These are phyloP conservation scores for Coemansia sp. DNA, from an alignment of 192 early-diverging fungal genomes.

Conservation along the genomic window DNA sequence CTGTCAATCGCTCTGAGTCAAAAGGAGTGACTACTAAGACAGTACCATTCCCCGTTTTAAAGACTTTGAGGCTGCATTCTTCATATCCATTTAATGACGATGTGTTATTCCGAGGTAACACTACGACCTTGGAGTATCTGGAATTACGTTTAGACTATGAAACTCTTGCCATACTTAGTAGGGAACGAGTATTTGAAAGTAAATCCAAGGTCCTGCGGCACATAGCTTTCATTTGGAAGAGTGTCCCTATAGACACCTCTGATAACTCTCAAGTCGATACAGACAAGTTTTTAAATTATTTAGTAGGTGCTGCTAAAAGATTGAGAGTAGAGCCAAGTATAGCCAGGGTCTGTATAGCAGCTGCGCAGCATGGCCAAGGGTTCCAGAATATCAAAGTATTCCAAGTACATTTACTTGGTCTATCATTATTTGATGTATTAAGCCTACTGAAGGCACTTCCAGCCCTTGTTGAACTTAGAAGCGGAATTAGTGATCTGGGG, in stretches of 20 bases:
- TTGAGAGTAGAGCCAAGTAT: too few species aligned
- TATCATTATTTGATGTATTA: background rate
- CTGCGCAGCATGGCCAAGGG: background rate
- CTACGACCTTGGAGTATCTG: background rate
- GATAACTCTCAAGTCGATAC: background rate
- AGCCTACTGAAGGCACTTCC: background rate
- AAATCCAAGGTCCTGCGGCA: background rate
- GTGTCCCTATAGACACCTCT: too few species aligned
- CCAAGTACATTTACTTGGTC: too few species aligned
- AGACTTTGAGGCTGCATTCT: background rate
- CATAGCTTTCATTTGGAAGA: too few species aligned
- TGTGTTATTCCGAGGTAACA: slow-evolving; percentile 10
- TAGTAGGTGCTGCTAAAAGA: too few species aligned
- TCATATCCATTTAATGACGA: slow-evolving; percentile 7
- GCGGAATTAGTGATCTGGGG: background rate
- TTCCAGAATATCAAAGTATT: background rate
- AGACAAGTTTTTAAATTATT: too few species aligned
- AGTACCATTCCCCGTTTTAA: slow-evolving; percentile 2
- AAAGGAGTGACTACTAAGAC: too few species aligned
- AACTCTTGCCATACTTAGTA: background rate
- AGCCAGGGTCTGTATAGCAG: too few species aligned
- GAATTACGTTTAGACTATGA: background rate
- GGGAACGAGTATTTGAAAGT: background rate
- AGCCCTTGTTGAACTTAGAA: background rate
- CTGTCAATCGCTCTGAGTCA: too few species aligned